These are phyloP conservation scores for Ophiognomonia clavigignenti-juglandacearum DNA, from an alignment of 2,329 filamentous ascomycete species.

Conservation along the genomic window DNA sequence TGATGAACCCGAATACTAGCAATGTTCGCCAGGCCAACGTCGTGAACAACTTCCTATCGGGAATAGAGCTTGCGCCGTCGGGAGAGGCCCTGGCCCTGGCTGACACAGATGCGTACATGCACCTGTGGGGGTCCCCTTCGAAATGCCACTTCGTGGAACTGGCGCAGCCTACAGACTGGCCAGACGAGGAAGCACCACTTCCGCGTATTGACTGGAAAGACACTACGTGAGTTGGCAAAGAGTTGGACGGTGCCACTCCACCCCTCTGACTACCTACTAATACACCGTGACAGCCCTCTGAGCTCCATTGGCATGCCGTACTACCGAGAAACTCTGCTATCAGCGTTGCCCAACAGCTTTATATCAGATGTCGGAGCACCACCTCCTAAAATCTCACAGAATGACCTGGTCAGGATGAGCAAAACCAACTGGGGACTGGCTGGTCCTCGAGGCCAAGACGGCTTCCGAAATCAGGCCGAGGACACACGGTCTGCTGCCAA, in stretches of 20 bases:
- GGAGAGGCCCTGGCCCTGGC: conserved; percentile 80
- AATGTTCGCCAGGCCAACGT: conserved; percentile 81
- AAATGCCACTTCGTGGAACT: conserved; percentile 87
- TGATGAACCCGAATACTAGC: conserved; percentile 88
- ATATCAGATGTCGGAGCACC: conserved; percentile 83
- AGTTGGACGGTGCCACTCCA: neutral
- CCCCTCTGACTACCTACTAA: too few species aligned
- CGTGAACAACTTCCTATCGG: conserved; percentile 61
- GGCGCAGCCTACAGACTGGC: conserved; percentile 71
- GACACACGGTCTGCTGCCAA: conserved; percentile 64
- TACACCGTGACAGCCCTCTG: conserved; percentile 54
- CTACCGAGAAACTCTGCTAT: conserved; percentile 82
- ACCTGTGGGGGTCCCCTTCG: conserved; percentile 81
- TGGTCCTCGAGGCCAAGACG: conserved; percentile 61
- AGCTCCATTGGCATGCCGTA: conserved; percentile 88
- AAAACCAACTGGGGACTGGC: conserved; percentile 71
- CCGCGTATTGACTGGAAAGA: conserved; percentile 62
- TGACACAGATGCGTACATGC: conserved; percentile 72
- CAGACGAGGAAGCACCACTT: conserved; percentile 57
- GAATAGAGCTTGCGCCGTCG: conserved; percentile 82
- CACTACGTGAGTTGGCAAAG: conserved; percentile 54
- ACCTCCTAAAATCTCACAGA: conserved; percentile 67
- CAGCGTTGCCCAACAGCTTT: conserved; percentile 82
- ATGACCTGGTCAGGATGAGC: conserved; percentile 64
- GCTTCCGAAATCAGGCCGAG: conserved; percentile 77